Evolutionary conservation across 148 eudicot species (phyloP).

Genomic region (Salicornia ramosissima): DNA sequence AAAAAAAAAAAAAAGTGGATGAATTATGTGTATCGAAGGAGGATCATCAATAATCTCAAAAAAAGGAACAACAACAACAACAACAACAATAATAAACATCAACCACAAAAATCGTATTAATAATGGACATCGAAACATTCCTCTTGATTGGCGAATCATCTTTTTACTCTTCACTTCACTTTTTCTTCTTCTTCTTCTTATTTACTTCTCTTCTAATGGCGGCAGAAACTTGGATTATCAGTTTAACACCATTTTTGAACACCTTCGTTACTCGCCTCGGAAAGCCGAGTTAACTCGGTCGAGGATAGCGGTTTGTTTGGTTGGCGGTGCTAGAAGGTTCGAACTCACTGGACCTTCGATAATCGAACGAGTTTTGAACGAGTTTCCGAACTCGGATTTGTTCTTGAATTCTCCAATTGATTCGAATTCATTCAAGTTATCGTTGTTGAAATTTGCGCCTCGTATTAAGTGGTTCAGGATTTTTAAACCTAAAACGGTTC

Average conservation of each 20-base stretch:
- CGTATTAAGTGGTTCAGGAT: constrained; percentile 53
- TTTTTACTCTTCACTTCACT: constrained; percentile 38
- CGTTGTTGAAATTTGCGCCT: constrained; percentile 43
- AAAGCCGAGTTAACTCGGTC: constrained; percentile 37
- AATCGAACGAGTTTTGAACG: constrained; percentile 39
- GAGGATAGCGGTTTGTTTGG: constrained; percentile 78
- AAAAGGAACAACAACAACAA: no score
- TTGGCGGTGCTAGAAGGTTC: constrained; percentile 85
- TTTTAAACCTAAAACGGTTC: constrained; percentile 41
- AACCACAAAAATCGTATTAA: not conserved
- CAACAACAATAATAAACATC: not conserved
- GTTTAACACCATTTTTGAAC: not conserved
- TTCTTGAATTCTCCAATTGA: constrained; percentile 75
- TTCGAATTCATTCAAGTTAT: constrained; percentile 48
- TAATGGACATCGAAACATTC: constrained; percentile 15
- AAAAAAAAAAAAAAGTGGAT: no score
- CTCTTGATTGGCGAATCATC: constrained; percentile 52
- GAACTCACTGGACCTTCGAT: constrained; percentile 93
- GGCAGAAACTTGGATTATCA: not conserved
- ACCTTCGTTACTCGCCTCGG: not conserved
- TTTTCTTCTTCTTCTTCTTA: constrained; percentile 38
- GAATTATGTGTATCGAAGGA: no score
- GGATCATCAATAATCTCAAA: no score
- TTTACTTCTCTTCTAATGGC: constrained; percentile 22
- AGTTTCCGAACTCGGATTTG: constrained; percentile 61